Conservation (phyloP, 371 early-diverging fungal genomes). For the Mortierella sp. region DNA sequence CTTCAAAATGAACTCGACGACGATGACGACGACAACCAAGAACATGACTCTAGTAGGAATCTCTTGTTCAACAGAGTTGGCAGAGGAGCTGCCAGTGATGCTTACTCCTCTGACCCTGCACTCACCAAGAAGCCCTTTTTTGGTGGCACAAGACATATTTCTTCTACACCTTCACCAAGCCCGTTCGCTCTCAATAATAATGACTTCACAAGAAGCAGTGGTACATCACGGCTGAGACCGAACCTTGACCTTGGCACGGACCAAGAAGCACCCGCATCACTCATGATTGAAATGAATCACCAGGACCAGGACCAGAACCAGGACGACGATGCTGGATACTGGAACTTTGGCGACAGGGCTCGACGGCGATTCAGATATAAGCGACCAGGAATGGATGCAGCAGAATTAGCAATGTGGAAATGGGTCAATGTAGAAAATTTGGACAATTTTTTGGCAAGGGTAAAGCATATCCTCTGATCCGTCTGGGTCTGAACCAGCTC, state of each 20-base stretch:
- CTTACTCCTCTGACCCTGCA: slow-evolving; percentile 2
- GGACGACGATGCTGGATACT: slow-evolving; percentile 26
- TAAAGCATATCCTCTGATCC: slow-evolving; percentile 16
- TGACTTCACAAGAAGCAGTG: slow-evolving; percentile 1
- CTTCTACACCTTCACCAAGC: slow-evolving; percentile 8
- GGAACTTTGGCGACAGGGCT: slow-evolving; percentile 32
- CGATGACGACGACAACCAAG: slow-evolving; percentile 23
- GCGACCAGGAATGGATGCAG: slow-evolving; percentile 61
- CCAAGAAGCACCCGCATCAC: slow-evolving; percentile 72
- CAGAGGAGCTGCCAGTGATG: not conserved
- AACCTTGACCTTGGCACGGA: slow-evolving; percentile 51
- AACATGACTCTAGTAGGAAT: slow-evolving; percentile 15
- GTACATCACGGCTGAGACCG: slow-evolving; percentile 12
- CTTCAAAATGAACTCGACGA: slow-evolving; percentile 21
- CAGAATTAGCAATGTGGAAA: slow-evolving; percentile 82
- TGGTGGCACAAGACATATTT: slow-evolving; percentile 5
- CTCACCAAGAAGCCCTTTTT: slow-evolving; percentile 8
- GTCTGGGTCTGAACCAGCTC: not conserved
- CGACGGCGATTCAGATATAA: slow-evolving; percentile 31
- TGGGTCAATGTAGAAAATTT: slow-evolving; percentile 88
- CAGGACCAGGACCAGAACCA: slow-evolving; percentile 30
- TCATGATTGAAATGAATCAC: slow-evolving; percentile 67
- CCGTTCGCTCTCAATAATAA: slow-evolving; percentile 27
- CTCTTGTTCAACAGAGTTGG: slow-evolving; percentile 17
- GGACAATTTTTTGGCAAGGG: slow-evolving; percentile 84